Evolutionary conservation across 768 basidiomycete species (phyloP), one percentile per base, ranked within the genome.

Genomic region (Rhizopogon salebrosus): DNA sequence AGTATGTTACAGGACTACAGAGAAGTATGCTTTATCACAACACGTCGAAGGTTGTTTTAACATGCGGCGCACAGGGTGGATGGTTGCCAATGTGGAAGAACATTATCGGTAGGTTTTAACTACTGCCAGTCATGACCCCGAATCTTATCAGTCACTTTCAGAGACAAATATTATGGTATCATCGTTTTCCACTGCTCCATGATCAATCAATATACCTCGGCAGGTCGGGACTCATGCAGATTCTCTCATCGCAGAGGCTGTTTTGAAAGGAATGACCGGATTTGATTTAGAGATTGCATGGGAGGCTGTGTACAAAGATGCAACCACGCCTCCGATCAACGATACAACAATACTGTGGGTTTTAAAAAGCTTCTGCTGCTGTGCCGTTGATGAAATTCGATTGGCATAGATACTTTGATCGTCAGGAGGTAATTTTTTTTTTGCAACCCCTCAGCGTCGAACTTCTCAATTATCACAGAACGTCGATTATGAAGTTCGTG

Each of bases 11-110:
- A 85, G 48, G 89, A 92, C 62, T 93, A 83, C 58, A 67, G 75
- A 54, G 78, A 89, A 74, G 86, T 82, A 51, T 4, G 64, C 54
- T 1, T 16, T 34, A 2, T 5, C 36, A 35, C 45, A 2, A 5
- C n/a, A 42, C 41, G 35, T 49, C 54, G 14, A 8, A 5, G 14
- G 49, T 49, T 41, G 2, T 14, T 20, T 41, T 34, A 6, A 18
- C 34, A 16, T 13, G 36, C 27, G 8, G 14, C 6, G 14, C 46
- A 7, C 57, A 76, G 82, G 80, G 87, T 14, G 90, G 90, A 3
- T 89, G 89, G 87, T 69, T 92, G 35, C 90, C 90, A 0, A 91
- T 92, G 89, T 92, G 90, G 90, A 92, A 91, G 70, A 92, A 92
- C 55, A 78, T 92, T 13, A 80, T 87, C 23, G 83, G 82, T 80